phyloP scores from a whole-genome alignment of 2,329 filamentous ascomycete species.

The Verticillium zaregamsianum region DNA sequence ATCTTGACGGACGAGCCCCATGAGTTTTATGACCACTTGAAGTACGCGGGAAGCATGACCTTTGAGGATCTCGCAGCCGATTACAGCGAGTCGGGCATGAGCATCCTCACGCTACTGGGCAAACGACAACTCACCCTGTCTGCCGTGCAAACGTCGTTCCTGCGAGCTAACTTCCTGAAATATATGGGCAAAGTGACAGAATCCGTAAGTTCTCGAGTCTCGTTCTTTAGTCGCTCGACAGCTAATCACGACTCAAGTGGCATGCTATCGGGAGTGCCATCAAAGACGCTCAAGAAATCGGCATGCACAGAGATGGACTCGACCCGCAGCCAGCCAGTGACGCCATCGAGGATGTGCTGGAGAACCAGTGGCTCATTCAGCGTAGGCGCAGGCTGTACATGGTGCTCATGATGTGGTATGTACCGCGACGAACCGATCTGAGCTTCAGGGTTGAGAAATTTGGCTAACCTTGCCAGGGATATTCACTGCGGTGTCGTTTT shows the following conservation, averaged over 20 bases:
- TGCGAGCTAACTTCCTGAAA: conserved; percentile 54
- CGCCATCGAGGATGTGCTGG: conserved; percentile 43
- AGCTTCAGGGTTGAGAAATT: not conserved
- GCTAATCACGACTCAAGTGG: conserved; percentile 34
- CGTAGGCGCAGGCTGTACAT: conserved; percentile 49
- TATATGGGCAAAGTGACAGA: conserved; percentile 56
- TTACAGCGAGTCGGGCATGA: conserved; percentile 55
- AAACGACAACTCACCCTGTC: conserved; percentile 53
- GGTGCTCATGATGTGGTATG: conserved; percentile 39
- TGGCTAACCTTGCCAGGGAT: conserved; percentile 37
- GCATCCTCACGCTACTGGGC: conserved; percentile 49
- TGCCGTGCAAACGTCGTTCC: conserved; percentile 54
- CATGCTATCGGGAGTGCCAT: conserved; percentile 53
- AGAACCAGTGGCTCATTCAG: conserved; percentile 56
- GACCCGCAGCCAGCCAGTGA: conserved; percentile 45
- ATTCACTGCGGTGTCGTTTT: conserved; percentile 49
- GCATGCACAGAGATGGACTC: conserved; percentile 49
- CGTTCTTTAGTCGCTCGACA: not conserved
- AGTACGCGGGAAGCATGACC: conserved; percentile 55
- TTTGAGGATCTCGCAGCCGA: conserved; percentile 58
- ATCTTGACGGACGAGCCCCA: conserved; percentile 44
- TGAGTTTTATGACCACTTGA: conserved; percentile 48
- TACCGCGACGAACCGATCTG: not conserved
- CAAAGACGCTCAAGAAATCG: conserved; percentile 59
- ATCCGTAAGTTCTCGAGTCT: conserved; percentile 29